Evolutionary conservation across 208 protist genomes (phyloP).

Genomic region (Zelonia costaricensis): DNA sequence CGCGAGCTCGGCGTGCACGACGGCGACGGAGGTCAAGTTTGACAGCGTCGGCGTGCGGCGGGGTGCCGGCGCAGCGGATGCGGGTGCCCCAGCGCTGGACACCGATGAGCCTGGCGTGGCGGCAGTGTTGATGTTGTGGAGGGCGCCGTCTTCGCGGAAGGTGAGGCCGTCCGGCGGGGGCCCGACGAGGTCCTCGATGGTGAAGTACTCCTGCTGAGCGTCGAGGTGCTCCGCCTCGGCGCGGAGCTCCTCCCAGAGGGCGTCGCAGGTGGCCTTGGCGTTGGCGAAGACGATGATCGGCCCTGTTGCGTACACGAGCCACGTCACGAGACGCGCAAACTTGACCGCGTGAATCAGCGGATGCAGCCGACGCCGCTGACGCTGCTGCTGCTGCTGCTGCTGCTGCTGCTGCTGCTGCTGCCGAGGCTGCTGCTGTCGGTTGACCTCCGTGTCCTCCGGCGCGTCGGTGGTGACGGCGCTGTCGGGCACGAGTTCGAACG

Average conservation of each 20-base stretch:
- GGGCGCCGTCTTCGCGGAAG: slow-evolving; percentile 8
- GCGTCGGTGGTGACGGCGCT: neutral
- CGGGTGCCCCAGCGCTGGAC: neutral
- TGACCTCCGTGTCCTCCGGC: neutral
- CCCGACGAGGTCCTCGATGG: slow-evolving; percentile 50
- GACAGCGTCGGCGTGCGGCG: slow-evolving; percentile 3
- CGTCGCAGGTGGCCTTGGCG: slow-evolving; percentile 73
- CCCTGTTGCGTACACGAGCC: slow-evolving; percentile 53
- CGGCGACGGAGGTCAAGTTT: slow-evolving; percentile 65
- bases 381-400: neutral
- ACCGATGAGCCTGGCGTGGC: neutral
- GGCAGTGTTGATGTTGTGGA: neutral
- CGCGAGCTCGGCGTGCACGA: slow-evolving; percentile 80
- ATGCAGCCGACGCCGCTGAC: slow-evolving; percentile 25
- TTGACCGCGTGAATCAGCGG: slow-evolving; percentile 65
- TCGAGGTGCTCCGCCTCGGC: slow-evolving; percentile 52
- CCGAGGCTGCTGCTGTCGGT: neutral
- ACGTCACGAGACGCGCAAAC: slow-evolving; percentile 71
- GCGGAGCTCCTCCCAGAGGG: slow-evolving; percentile 62
- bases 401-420: slow-evolving; percentile 1
- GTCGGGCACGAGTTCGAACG: slow-evolving; percentile 63
- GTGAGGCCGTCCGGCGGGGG: slow-evolving; percentile 31
- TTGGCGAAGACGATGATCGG: slow-evolving; percentile 85
- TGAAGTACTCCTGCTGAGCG: slow-evolving; percentile 38
- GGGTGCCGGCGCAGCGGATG: neutral